Conservation (phyloP, 805 yeast species). For the Metschnikowia vanudenii region DNA sequence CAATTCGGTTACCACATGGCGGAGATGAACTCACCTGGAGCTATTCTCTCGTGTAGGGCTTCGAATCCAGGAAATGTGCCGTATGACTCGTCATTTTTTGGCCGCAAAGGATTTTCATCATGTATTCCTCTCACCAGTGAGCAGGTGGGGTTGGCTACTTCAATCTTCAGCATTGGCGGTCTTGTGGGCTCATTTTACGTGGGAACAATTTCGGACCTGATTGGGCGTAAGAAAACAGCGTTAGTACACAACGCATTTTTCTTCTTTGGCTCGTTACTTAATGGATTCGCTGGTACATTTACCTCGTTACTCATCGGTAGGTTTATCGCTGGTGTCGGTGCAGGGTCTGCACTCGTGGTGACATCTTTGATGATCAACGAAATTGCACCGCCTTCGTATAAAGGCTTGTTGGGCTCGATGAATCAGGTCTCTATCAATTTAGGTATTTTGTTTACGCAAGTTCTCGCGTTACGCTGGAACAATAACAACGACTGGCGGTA, state of each 20-base stretch:
- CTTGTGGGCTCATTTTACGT: conserved; percentile 69
- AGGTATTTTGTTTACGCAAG: conserved; percentile 82
- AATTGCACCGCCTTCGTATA: conserved; percentile 62
- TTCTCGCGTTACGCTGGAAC: conserved; percentile 68
- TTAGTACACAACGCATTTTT: conserved; percentile 51
- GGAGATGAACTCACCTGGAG: conserved; percentile 88
- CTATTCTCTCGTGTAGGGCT: conserved; percentile 56
- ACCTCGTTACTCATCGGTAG: conserved; percentile 59
- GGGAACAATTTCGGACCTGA: conserved; percentile 59
- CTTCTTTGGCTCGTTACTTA: conserved; percentile 60
- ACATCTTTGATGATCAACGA: conserved; percentile 82
- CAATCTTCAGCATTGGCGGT: conserved; percentile 84
- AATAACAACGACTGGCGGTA: conserved; percentile 69
- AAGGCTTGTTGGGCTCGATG: conserved; percentile 85
- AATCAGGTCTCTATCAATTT: conserved; percentile 82
- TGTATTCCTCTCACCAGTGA: conserved; percentile 60
- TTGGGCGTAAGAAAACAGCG: conserved; percentile 61
- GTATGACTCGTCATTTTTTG: conserved; percentile 41
- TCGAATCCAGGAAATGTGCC: conserved; percentile 31
- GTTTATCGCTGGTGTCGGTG: conserved; percentile 76
- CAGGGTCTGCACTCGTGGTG: conserved; percentile 84
- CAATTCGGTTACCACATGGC: conserved; percentile 96
- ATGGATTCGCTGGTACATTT: conserved; percentile 49
- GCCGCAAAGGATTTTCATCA: conserved; percentile 35
- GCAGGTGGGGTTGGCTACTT: conserved; percentile 70